Percentiles rank a stretch among this genome's conserved stretches.
Conservation (phyloP, 2,329 filamentous ascomycete species). For the Sarocladium kiliense region DNA sequence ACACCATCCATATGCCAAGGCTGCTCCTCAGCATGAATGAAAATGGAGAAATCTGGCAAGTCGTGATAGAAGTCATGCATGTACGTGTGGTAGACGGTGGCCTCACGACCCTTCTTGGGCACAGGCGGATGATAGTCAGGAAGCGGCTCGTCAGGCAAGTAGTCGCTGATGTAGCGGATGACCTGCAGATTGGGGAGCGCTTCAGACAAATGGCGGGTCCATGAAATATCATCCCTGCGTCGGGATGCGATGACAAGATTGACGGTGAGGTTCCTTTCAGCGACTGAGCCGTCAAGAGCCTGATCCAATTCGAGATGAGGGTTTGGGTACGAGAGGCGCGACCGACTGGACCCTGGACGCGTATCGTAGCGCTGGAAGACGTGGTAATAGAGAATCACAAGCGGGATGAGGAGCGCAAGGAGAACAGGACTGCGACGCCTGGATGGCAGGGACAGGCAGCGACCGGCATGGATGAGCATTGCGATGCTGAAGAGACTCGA, state of each 20-base stretch:
- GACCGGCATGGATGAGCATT: not conserved
- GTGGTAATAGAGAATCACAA: not conserved
- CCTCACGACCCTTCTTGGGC: conserved; percentile 57
- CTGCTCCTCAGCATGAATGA: conserved; percentile 54
- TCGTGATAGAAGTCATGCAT: conserved; percentile 57
- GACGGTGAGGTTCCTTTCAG: conserved; percentile 17
- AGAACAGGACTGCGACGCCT: not conserved
- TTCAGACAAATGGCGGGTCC: conserved; percentile 19
- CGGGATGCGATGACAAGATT: conserved; percentile 24
- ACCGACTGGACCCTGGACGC: not conserved
- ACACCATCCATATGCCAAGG: conserved; percentile 30
- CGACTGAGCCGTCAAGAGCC: not conserved
- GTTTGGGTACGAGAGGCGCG: not conserved
- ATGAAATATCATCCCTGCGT: conserved; percentile 22
- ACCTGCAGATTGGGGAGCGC: conserved; percentile 26
- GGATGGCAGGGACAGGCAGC: not conserved
- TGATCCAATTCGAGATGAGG: not conserved
- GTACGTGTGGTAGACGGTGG: conserved; percentile 56
- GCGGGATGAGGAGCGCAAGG: not conserved
- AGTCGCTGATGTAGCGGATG: conserved; percentile 43
- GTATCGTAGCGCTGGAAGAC: conserved; percentile 5
- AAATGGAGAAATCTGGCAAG: conserved; percentile 53
- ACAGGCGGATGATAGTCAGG: conserved; percentile 42
- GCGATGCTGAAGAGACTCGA: not conserved
- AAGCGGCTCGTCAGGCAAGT: conserved; percentile 25